Conservation (phyloP, 371 early-diverging fungal genomes). For the Phascolomyces articulosus region DNA sequence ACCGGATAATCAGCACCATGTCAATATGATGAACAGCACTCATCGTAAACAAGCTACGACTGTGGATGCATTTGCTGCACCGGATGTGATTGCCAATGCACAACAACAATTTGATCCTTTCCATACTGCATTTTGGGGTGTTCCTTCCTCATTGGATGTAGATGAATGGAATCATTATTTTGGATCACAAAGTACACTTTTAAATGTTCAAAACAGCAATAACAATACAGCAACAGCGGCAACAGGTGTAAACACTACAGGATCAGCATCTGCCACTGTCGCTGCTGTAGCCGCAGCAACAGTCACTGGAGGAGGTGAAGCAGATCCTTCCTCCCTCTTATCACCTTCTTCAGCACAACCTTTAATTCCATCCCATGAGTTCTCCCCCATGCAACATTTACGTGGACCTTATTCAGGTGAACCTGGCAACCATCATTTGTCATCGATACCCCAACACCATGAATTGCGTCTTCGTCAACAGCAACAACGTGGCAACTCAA, state of each 20-base stretch:
- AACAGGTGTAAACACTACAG: background rate
- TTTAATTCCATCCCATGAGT: constrained; percentile 22
- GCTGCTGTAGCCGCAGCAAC: constrained; percentile 1
- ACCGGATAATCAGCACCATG: background rate
- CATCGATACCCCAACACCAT: constrained; percentile 14
- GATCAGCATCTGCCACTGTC: constrained; percentile 10
- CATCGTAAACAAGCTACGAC: constrained; percentile 14
- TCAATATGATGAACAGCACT: background rate
- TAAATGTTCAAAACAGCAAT: constrained; percentile 16
- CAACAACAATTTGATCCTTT: constrained; percentile 22
- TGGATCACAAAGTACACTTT: constrained; percentile 32
- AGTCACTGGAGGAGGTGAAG: too few species aligned
- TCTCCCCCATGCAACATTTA: constrained; percentile 13
- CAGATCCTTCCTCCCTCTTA: background rate
- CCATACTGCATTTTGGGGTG: constrained; percentile 28
- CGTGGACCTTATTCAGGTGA: background rate
- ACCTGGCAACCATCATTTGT: background rate
- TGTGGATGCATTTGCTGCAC: constrained; percentile 45
- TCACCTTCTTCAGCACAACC: constrained; percentile 5
- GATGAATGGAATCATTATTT: constrained; percentile 29
- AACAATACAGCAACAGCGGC: constrained; percentile 20
- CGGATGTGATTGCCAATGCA: constrained; percentile 31
- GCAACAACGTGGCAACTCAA: background rate
- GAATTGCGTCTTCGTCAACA: constrained; percentile 3
- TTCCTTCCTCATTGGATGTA: constrained; percentile 23